phyloP scores from a whole-genome alignment of 2,329 filamentous ascomycete species.

The Xylaria sp. region DNA sequence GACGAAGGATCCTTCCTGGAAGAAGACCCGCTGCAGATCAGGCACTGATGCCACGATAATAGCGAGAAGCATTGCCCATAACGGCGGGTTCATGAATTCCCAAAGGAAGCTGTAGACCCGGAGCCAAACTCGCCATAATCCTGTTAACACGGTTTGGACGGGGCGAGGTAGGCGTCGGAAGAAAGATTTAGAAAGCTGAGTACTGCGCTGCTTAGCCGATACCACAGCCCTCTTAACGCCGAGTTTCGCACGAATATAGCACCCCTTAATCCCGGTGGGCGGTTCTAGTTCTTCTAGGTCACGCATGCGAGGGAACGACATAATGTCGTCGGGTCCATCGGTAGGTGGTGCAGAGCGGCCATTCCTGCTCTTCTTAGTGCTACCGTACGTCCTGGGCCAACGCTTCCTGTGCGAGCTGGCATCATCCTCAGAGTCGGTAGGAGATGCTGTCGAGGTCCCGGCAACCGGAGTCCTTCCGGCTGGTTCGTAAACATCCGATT shows the following conservation, averaged over 20 bases:
- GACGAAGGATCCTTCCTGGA: constrained; percentile 84
- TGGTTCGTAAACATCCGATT: constrained; percentile 55
- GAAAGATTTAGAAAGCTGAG: constrained; percentile 23
- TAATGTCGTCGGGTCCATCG: constrained; percentile 55
- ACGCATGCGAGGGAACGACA: constrained; percentile 63
- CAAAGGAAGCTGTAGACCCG: constrained; percentile 69
- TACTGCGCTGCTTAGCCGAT: constrained; percentile 27
- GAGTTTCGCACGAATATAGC: constrained; percentile 42
- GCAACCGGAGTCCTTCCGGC: constrained; percentile 59
- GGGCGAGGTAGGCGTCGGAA: constrained; percentile 47
- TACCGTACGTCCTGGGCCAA: constrained; percentile 38
- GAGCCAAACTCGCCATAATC: constrained; percentile 39
- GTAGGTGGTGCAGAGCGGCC: constrained; percentile 40
- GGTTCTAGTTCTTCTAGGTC: constrained; percentile 46
- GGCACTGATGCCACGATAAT: constrained; percentile 90
- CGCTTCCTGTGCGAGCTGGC: constrained; percentile 29
- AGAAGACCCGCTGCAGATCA: constrained; percentile 80
- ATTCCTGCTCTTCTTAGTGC: constrained; percentile 24
- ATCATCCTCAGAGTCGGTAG: constrained; percentile 54
- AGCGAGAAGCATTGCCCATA: constrained; percentile 96
- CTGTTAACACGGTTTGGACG: constrained; percentile 41
- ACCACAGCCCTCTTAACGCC: constrained; percentile 36
- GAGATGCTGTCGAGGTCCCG: constrained; percentile 52
- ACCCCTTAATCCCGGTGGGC: constrained; percentile 46
- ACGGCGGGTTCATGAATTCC: constrained; percentile 97